Evolutionary conservation across 805 yeast species (phyloP), one percentile per base, ranked within the genome.

Genomic region (Hanseniaspora hatyaiensis): DNA sequence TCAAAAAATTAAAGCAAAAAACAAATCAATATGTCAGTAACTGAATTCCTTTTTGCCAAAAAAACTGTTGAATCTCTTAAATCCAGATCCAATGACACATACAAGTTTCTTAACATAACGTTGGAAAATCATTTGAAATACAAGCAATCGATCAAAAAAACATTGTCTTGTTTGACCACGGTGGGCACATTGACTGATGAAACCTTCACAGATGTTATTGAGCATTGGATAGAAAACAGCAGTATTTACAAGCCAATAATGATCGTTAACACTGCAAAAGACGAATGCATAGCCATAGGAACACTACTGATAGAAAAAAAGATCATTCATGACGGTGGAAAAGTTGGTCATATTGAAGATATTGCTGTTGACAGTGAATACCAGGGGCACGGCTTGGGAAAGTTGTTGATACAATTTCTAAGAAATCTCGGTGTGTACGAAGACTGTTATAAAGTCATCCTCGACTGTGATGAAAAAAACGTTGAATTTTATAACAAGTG

Each of bases 301-400:
- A 78, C 82, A 60, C 65, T 89, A 12, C 57, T 92, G 9, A 68
- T 92, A 6, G 98, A 89, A 62, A 72, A 72, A 42, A 89, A 89
- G 62, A 65, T 81, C 52, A 86, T 92, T 52, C 98, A 89, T 64
- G 75, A 68, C 33, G 78, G 92, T 61, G 94, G 95, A 0, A 63
- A 72, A 45, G 94, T 85, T 4, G 97, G 97, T 1, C 97, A 89
- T 65, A 82, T 89, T 53, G 98, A 89, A 59, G 98, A 89, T 61
- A 89, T 89, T 52, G 81, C 96, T 1, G 94, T 89, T 3, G 70
- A 77, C 16, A 59, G 62, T 26, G 65, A 70, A 16, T 83, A 83
- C 59, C 96, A 88, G 59, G 98, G 98, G 6, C 78, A 80, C 59
- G 76, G 76, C 55, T 66, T 89, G 40, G 98, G 98, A 0, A 67